Base-by-base conservation (phyloP, 331 rosid species). In the Prunus yedoensis region DNA sequence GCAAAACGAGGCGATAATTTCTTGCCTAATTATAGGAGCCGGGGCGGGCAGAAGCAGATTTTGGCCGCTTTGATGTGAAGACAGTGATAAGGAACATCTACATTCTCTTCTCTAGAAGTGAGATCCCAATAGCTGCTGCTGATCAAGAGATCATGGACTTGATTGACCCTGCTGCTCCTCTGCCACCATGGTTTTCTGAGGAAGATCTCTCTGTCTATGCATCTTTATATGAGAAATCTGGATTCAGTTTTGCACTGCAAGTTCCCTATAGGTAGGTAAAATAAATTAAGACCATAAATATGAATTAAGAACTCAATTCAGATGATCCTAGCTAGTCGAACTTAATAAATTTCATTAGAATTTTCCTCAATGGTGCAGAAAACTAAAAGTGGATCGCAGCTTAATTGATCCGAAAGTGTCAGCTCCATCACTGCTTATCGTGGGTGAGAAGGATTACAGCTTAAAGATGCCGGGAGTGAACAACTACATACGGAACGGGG, bases 141-240 rank as follows among this genome's bases (percentile, higher is more conserved):
- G 86, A 81, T 71, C 85, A 87, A 43, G 92, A 90, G 79, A 87
- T 87, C 77, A 90, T 90, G 95, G 95, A 84, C 75, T 81, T 90
- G 87, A 84, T 83, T 25, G 64, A 86, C 71, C 90, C 90, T 10
- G 75, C 92, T 45, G 74, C 71, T 52, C 88, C 90, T 16, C 72
- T 85, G 2, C 94, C 91, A 9, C 74, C 89, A 52, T 87, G 94
- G 92, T 85, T 90, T 79, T 87, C 92, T 2, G 90, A 90, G 77
- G 85, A 89, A 74, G 90, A 89, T 67, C 88, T 84, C 49, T 66
- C 58, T 11, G 71, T 57, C 77, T 90, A 90, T 77, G 85, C 95
- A 74, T 86, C 92, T 43, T 57, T 86, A 6, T 90, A 87, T 77
- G 89, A 86, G 82, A 87, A 86, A 13, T 86, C 86, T 43, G 87